Evolutionary conservation across 805 yeast genomes (phyloP).

Genomic region (Priceomyces fermenticarens): DNA sequence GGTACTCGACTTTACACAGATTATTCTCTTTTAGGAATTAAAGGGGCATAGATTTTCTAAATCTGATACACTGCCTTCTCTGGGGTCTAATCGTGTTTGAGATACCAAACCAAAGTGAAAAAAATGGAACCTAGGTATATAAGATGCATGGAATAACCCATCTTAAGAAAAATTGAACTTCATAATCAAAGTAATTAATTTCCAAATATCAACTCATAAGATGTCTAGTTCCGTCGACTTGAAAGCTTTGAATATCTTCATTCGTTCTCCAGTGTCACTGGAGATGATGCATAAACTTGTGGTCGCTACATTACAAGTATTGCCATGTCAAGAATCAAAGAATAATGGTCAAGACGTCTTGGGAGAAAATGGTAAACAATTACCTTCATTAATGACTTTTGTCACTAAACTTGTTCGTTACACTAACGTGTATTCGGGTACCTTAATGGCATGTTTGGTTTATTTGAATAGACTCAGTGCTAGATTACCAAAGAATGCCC

Average conservation of each 20-base stretch:
- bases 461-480: conserved; percentile 60
- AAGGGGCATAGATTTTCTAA: conserved; percentile 2
- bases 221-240: conserved; percentile 21
- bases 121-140: background rate
- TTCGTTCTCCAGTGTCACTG: conserved; percentile 66
- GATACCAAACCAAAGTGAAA: background rate
- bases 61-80: conserved; percentile 1
- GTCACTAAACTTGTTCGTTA: conserved; percentile 68
- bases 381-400: conserved; percentile 73
- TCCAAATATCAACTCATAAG: background rate
- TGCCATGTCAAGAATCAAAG: conserved; percentile 54
- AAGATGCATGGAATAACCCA: background rate
- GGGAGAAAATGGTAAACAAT: conserved; percentile 29
- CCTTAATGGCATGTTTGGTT: conserved; percentile 68
- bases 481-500: conserved; percentile 66
- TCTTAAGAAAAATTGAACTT: no score
- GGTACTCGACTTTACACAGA: conserved; percentile 1
- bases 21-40: conserved; percentile 3
- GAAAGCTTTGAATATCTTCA: conserved; percentile 57
- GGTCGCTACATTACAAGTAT: conserved; percentile 60
- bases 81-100: conserved; percentile 2
- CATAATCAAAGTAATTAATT: no score
- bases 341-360: conserved; percentile 17
- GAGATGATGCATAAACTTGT: conserved; percentile 73
- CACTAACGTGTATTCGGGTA: conserved; percentile 79